Conservation (phyloP, 805 yeast genomes). For the Myxozyma melibiosi region DNA sequence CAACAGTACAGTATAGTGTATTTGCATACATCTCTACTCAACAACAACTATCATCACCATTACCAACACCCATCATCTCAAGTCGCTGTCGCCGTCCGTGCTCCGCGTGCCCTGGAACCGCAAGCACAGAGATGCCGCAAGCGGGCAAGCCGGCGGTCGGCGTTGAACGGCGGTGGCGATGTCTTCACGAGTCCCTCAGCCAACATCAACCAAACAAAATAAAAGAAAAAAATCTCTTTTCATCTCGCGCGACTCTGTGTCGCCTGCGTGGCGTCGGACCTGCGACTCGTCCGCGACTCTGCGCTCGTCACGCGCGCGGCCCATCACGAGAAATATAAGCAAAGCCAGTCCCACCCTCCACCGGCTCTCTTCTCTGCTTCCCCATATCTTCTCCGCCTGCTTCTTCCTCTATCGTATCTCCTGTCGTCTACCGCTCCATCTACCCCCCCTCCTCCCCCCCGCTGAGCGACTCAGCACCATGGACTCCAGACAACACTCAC, state of each 20-base stretch:
- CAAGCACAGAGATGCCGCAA: conserved; percentile 8
- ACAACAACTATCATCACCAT: too few relatives aligned
- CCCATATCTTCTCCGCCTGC: neutral
- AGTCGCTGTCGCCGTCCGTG: too few relatives aligned
- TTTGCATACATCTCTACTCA: too few relatives aligned
- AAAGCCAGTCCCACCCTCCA: neutral
- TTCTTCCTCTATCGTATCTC: neutral
- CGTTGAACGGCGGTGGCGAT: neutral
- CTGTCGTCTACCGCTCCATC: neutral
- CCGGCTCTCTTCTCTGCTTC: neutral
- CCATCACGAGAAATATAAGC: neutral
- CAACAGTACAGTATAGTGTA: too few relatives aligned
- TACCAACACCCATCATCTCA: too few relatives aligned
- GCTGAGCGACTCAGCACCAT: conserved; percentile 7
- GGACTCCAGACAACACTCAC: conserved; percentile 1
- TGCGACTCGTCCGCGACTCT: neutral
- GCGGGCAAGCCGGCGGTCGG: neutral
- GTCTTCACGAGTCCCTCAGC: neutral
- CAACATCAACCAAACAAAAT: too few relatives aligned
- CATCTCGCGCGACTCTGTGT: neutral
- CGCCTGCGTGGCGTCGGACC: neutral
- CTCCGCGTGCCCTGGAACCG: neutral
- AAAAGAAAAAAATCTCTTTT: too few relatives aligned
- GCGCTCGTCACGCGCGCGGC: neutral
- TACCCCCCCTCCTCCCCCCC: neutral